Percentiles rank a stretch among this genome's conserved stretches.
phyloP scores from a whole-genome alignment of 78 protist genomes.

The Protostelium mycophagum region DNA sequence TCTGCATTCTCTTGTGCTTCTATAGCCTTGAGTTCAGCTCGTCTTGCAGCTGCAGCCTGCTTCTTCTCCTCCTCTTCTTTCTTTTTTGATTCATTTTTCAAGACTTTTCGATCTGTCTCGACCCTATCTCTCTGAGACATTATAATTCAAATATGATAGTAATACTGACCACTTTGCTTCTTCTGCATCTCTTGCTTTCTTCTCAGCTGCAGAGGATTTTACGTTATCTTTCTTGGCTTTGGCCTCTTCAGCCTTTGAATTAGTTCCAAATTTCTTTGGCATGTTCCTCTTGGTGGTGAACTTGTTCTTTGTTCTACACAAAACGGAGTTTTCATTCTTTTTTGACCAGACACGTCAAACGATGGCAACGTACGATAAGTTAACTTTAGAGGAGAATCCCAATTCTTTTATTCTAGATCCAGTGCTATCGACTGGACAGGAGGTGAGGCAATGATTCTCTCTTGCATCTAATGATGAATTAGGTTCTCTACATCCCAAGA shows the following conservation, averaged over 20 bases:
- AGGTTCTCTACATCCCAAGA: background rate
- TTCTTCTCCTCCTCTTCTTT: conserved; percentile 48
- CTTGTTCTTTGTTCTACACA: background rate
- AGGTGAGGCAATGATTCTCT: background rate
- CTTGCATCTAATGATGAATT: too few species aligned
- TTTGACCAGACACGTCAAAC: background rate
- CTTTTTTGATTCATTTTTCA: conserved; percentile 24
- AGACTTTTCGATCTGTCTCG: conserved; percentile 38
- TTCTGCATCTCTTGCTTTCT: conserved; percentile 25
- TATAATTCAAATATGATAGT: too few species aligned
- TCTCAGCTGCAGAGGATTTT: conserved; percentile 32
- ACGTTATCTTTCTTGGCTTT: conserved; percentile 37
- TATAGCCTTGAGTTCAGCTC: conserved; percentile 19
- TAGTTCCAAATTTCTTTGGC: conserved; percentile 50
- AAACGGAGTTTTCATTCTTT: too few species aligned
- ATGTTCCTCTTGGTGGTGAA: background rate
- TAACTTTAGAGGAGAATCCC: background rate
- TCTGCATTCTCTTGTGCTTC: conserved; percentile 13
- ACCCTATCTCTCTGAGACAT: background rate
- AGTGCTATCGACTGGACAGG: background rate
- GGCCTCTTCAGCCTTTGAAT: conserved; percentile 54
- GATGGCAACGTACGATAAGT: background rate
- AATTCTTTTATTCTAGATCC: background rate
- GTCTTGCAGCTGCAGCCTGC: conserved; percentile 20
- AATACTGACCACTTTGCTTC: conserved; percentile 28